These are phyloP conservation scores for Pyricularia grisea DNA, from an alignment of 2,329 filamentous ascomycete genomes.

Conservation along the genomic window DNA sequence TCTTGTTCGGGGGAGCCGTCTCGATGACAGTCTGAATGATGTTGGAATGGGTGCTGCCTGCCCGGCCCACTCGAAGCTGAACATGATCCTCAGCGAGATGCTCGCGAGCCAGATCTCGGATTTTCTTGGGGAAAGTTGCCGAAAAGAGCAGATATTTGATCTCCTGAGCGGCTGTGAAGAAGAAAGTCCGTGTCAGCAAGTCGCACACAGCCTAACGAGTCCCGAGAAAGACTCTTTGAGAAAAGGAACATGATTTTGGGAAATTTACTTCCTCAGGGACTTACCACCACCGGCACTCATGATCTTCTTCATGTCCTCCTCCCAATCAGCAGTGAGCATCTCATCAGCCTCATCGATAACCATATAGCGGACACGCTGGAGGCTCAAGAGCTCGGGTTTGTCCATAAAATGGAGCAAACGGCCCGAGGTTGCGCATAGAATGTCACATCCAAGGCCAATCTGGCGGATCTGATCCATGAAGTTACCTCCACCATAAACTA, in stretches of 20 bases:
- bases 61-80: constrained; percentile 77
- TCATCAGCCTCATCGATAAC: constrained; percentile 95
- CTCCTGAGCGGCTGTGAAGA: constrained; percentile 51
- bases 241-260: background rate
- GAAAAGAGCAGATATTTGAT: constrained; percentile 78
- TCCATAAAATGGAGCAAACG: constrained; percentile 79
- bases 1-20: constrained; percentile 58
- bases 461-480: constrained; percentile 60
- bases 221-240: background rate
- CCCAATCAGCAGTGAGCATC: constrained; percentile 74
- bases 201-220: background rate
- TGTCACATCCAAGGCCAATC: constrained; percentile 75
- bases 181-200: background rate
- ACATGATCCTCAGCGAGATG: constrained; percentile 68
- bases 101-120: constrained; percentile 66
- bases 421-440: constrained; percentile 82
- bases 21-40: constrained; percentile 70
- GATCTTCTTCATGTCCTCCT: constrained; percentile 63
- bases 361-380: constrained; percentile 68
- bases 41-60: constrained; percentile 73
- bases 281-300: constrained; percentile 67
- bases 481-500: constrained; percentile 79
- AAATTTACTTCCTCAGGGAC: constrained; percentile 17
- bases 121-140: constrained; percentile 79
- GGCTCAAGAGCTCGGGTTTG: constrained; percentile 56